These are phyloP conservation scores for Chalciporus sp. DNA, from an alignment of 1,284 basidiomycete genomes.

Conservation along the genomic window DNA sequence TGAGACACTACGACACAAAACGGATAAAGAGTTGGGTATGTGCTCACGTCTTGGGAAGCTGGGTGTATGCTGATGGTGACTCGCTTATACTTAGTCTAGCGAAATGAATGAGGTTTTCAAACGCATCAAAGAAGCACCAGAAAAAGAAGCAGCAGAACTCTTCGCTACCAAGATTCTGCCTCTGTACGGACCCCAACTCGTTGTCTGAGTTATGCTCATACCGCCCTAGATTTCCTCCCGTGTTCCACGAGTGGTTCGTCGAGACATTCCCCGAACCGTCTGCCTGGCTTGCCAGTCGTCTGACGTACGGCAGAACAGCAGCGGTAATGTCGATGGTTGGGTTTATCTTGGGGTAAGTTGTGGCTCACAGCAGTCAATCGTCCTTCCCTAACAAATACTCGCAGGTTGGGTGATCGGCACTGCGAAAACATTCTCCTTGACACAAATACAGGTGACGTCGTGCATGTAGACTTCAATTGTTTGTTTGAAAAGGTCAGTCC, in stretches of 20 bases:
- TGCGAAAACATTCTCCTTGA: conserved; percentile 98
- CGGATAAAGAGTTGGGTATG: conserved; percentile 68
- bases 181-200: conserved; percentile 44
- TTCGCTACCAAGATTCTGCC: conserved; percentile 68
- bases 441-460: conserved; percentile 84
- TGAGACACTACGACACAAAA: conserved; percentile 71
- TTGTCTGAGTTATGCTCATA: conserved; percentile 26
- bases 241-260: conserved; percentile 98
- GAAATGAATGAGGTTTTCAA: conserved; percentile 61
- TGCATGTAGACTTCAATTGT: conserved; percentile 99
- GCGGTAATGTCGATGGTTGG: conserved; percentile 99
- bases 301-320: conserved; percentile 86
- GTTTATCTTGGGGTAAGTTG: conserved; percentile 84
- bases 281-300: conserved; percentile 89
- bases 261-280: conserved; percentile 97
- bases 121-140: conserved; percentile 54
- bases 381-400: neutral
- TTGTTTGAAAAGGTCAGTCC: conserved; percentile 86
- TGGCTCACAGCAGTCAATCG: neutral
- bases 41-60: neutral
- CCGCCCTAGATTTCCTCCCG: conserved; percentile 70
- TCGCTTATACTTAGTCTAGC: conserved; percentile 36
- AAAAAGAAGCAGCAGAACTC: conserved; percentile 56
- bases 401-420: conserved; percentile 94
- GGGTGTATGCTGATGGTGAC: conserved; percentile 6